Conservation (phyloP, 192 early-diverging fungal species). For the Podila clonocystis region DNA sequence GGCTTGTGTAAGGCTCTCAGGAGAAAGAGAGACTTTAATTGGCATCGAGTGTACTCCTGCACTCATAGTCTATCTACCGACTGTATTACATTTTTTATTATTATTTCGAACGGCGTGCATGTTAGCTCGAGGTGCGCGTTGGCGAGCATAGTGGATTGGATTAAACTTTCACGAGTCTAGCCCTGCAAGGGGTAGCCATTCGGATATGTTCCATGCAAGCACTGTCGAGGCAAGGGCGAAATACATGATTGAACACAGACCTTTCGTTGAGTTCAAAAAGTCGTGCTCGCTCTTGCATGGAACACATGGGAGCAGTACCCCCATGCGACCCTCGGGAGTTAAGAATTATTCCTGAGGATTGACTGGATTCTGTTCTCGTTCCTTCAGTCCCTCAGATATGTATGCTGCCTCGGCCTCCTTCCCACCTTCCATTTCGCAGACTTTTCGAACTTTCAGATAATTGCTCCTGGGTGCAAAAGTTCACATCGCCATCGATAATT, state of each 20-base stretch:
- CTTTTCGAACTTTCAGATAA: too few species aligned
- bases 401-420: too few species aligned
- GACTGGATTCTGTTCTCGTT: too few species aligned
- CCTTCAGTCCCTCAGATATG: too few species aligned
- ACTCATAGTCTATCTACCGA: not conserved
- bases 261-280: not conserved
- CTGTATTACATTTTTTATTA: not conserved
- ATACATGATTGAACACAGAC: constrained; percentile 5
- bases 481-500: too few species aligned
- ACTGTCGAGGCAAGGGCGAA: constrained; percentile 3
- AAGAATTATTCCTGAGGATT: not conserved
- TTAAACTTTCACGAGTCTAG: constrained; percentile 1
- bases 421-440: too few species aligned
- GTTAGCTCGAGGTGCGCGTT: not conserved
- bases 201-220: constrained; percentile 12
- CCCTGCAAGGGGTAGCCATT: constrained; percentile 4
- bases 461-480: too few species aligned
- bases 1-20: constrained; percentile 4
- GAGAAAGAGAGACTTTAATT: not conserved
- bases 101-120: not conserved
- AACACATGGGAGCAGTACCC: not conserved
- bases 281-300: not conserved
- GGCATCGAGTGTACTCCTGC: not conserved
- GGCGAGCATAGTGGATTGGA: constrained; percentile 1
- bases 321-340: not conserved